Base-by-base conservation (phyloP, 805 yeast species). In the Cyberlindnera bimundalis region DNA sequence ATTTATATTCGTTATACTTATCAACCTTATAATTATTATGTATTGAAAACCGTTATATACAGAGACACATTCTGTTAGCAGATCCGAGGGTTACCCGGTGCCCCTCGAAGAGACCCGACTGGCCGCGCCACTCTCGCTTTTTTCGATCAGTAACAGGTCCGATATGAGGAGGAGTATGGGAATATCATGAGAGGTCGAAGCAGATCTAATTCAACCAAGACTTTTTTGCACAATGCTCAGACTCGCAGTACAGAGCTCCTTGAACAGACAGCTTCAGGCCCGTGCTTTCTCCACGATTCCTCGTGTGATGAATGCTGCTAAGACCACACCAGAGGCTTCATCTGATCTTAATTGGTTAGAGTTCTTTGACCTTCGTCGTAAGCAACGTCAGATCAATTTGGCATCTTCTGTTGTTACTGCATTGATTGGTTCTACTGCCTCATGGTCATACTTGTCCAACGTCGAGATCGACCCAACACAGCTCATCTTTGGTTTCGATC, bases 381-480 rank as follows among this genome's bases (percentile, higher is more conserved):
- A 79, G 50, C 86, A 86, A 59, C 80, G 93, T 50, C 65, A 77
- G 35, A 67, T 85, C 48, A 86, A 89, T 56, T 61, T 78, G 11
- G 77, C 70, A 2, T 73, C 90, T 2, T 85, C 96, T 2, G 68
- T 76, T 3, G 58, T 80, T 39, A 79, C 95, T 3, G 84, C 90
- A 0, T 39, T 84, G 9, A 53, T 73, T 7, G 88, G 95, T 2
- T 76, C 86, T 17, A 67, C 72, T 12, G 56, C 73, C 5, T 81
- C 97, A 2, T 85, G 90, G 78, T 77, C 76, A 1, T 81, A 79
- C 59, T 69, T 90, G 37, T 81, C 96, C 21, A 83, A 84, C 52
- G 68, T 84, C 51, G 93, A 87, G 58, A 78, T 93, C 46, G 97
- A 91, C 60, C 84, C 91, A 27, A 88, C 95, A 32, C 86, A 87